These are phyloP conservation scores for Pseudocercospora macadamiae DNA, from an alignment of 2,329 filamentous ascomycete species.

Conservation along the genomic window DNA sequence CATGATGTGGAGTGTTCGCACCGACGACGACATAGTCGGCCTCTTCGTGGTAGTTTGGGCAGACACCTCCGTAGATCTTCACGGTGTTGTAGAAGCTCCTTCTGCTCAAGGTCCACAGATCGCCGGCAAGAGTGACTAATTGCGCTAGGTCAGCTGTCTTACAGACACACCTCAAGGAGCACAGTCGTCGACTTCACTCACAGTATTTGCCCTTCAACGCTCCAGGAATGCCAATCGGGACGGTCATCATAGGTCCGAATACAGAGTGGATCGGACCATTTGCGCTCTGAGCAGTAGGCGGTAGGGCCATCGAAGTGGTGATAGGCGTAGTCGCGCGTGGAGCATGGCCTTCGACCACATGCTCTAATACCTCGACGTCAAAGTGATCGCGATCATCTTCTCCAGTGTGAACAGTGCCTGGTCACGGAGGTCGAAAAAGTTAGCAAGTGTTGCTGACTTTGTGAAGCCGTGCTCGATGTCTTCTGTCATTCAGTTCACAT, in stretches of 20 bases:
- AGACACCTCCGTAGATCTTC: not conserved
- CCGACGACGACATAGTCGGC: not conserved
- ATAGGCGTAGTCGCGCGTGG: not conserved
- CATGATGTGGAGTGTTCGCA: not conserved
- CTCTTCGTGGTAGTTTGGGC: not conserved
- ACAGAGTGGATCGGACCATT: not conserved
- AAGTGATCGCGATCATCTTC: not conserved
- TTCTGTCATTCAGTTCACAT: no score
- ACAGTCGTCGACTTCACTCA: not conserved
- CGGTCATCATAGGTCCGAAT: not conserved
- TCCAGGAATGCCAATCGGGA: not conserved
- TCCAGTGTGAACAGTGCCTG: not conserved
- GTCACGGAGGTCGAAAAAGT: no score
- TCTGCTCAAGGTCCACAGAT: not conserved
- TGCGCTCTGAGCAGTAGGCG: not conserved
- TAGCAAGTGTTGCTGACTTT: no score
- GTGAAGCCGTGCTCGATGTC: no score
- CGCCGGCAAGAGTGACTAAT: not conserved
- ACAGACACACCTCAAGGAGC: not conserved
- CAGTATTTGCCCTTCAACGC: not conserved
- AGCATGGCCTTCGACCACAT: not conserved
- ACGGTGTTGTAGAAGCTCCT: constrained; percentile 1
- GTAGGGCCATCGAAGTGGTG: not conserved
- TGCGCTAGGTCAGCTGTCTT: not conserved
- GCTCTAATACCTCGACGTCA: not conserved